Base-by-base conservation (phyloP, 1,284 basidiomycete species). In the Cutaneotrichosporon mucoides region DNA sequence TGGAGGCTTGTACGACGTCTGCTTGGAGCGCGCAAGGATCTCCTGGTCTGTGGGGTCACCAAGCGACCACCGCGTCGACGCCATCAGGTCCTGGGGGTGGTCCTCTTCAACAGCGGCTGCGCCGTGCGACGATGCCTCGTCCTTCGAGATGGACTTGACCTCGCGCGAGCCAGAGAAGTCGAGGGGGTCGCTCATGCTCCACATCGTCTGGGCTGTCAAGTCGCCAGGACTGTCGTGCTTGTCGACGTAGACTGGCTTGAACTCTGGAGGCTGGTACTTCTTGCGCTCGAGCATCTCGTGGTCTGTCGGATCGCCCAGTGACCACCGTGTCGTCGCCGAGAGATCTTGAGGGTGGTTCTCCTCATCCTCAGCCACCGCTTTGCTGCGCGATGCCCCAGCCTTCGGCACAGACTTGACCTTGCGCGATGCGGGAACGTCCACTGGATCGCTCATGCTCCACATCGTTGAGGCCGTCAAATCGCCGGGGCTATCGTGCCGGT, bases 291-390 rank as follows among this genome's bases (percentile, higher is more conserved):
- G 49, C 38, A 51, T 42, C 38, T 51, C 51, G 34, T 53, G 42
- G 51, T 53, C 51, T 7, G 42, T 44, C 3, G 51, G 51, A 12
- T 53, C 51, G 34, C 51, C 51, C 11, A 53, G 34, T 7, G 33
- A 35, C 51, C 51, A 53, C 7, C 41, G 33, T 4, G 51, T 53
- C n/a, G 33, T 6, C 6, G 51, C 51, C 33, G 33, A n/a, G 41
- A 53, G 51, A 33, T 53, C 51, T 13, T 53, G 51, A 6, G 51
- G 51, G 40, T 35, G 24, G n/a, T 53, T 33, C 6, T 53, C 51
- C 51, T 53, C 51, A 24, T 24, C 24, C 24, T 24, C 24, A 24
- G 24, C 24, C 24, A 24, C 24, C 2, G 36, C 36, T 15, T 41
- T 34, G 37, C 16, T 40, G 40, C n/a, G 50, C 15, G 24, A 24